These are phyloP conservation scores for Aegle marmelos DNA, from an alignment of 345 rosid species.

Conservation along the genomic window DNA sequence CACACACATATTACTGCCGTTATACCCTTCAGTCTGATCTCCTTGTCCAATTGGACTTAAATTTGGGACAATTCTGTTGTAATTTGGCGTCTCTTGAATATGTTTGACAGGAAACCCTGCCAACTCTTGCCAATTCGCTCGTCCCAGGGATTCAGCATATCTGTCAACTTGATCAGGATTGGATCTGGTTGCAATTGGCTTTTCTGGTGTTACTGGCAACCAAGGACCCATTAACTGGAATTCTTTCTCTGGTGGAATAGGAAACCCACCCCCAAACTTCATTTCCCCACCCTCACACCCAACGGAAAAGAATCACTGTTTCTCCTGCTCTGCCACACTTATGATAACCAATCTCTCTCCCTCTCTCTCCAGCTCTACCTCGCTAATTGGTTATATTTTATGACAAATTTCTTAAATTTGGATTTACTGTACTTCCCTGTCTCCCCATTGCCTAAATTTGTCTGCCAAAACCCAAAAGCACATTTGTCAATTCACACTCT, in stretches of 20 bases:
- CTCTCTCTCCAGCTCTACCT: not conserved
- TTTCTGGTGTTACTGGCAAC: constrained; percentile 45
- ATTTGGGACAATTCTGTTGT: constrained; percentile 20
- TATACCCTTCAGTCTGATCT: constrained; percentile 17
- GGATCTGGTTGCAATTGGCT: constrained; percentile 29
- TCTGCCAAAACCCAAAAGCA: constrained; percentile 15
- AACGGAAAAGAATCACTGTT: constrained; percentile 4
- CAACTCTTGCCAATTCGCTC: constrained; percentile 32
- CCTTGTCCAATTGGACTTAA: constrained; percentile 20
- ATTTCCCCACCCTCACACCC: constrained; percentile 32
- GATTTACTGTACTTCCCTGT: not conserved
- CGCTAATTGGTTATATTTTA: not conserved
- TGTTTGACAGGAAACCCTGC: constrained; percentile 24
- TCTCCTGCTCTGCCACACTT: constrained; percentile 7
- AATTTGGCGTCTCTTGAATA: constrained; percentile 15
- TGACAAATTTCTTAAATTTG: constrained; percentile 6
- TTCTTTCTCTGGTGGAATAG: constrained; percentile 28
- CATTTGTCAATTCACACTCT: constrained; percentile 12
- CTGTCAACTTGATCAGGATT: constrained; percentile 17
- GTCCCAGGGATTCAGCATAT: constrained; percentile 19
- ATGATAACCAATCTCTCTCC: not conserved
- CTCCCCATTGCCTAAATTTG: constrained; percentile 21
- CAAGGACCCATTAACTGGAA: constrained; percentile 35
- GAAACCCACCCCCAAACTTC: constrained; percentile 30
- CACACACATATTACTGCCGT: constrained; percentile 14